Evolutionary conservation across 257 asterid species (phyloP).

Genomic region (Leonotis leonurus): DNA sequence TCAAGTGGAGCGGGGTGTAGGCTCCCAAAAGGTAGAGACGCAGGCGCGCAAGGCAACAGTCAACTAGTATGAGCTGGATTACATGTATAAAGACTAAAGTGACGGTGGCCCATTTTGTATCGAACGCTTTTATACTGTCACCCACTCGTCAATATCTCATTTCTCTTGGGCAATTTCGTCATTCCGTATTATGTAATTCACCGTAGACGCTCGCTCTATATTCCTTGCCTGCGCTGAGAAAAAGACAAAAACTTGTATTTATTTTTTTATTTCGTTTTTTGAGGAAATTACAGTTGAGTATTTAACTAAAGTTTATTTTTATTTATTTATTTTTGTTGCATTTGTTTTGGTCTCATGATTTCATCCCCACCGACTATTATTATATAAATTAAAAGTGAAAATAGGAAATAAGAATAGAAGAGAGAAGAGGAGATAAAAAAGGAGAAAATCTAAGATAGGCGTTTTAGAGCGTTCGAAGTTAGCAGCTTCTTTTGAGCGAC

Average conservation of each 20-base stretch:
- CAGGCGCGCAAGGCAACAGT: constrained; percentile 30
- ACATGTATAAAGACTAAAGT: constrained; percentile 15
- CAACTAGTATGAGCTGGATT: constrained; percentile 36
- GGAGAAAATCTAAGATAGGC: neutral
- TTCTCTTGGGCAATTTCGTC: constrained; percentile 22
- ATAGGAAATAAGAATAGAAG: neutral
- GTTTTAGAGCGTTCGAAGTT: constrained; percentile 31
- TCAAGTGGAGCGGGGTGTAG: constrained; percentile 23
- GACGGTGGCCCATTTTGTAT: constrained; percentile 40
- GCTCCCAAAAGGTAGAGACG: constrained; percentile 25
- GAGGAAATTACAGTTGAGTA: neutral
- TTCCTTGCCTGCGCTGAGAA: constrained; percentile 4
- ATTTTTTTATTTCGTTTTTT: neutral
- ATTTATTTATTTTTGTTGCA: neutral
- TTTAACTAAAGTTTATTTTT: neutral
- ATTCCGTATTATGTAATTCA: too few species aligned
- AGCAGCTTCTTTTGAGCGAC: constrained; percentile 29
- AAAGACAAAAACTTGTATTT: neutral
- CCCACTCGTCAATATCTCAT: constrained; percentile 9
- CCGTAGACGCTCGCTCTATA: neutral
- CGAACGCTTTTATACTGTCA: constrained; percentile 24
- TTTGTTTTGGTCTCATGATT: neutral
- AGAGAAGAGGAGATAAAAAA: neutral
- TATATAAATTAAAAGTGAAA: too few species aligned
- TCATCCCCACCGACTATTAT: too few species aligned